Evolutionary conservation across 257 asterid species (phyloP).

Genomic region (Orobanche coerulescens): DNA sequence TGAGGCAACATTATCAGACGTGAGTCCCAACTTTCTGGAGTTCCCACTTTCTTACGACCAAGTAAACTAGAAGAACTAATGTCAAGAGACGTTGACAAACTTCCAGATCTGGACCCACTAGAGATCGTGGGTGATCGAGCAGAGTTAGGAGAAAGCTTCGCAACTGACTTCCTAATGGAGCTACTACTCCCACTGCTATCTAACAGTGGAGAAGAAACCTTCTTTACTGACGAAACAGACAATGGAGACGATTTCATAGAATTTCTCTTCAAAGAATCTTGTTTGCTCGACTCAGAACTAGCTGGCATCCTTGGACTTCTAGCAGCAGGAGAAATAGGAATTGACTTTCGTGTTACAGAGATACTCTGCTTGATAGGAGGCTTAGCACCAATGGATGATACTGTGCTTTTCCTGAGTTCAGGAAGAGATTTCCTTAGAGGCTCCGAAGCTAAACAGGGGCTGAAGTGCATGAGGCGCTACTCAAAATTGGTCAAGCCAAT

Average conservation of each 20-base stretch:
- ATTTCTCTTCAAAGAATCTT: slow-evolving; percentile 39
- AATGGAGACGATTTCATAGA: slow-evolving; percentile 44
- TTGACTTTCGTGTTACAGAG: slow-evolving; percentile 46
- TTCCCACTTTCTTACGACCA: slow-evolving; percentile 58
- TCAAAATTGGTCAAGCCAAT: slow-evolving; percentile 53
- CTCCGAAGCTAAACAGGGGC: slow-evolving; percentile 46
- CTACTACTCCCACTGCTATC: slow-evolving; percentile 64
- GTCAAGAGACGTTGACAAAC: slow-evolving; percentile 41
- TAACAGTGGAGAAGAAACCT: slow-evolving; percentile 53
- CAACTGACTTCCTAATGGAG: slow-evolving; percentile 42
- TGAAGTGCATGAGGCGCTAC: slow-evolving; percentile 57
- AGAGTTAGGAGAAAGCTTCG: no score
- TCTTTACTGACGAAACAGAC: slow-evolving; percentile 47
- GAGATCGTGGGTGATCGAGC: slow-evolving; percentile 52
- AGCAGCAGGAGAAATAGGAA: slow-evolving; percentile 56
- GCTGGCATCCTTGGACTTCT: slow-evolving; percentile 59
- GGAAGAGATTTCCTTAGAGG: slow-evolving; percentile 74
- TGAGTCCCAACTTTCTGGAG: slow-evolving; percentile 81
- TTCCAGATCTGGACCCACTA: slow-evolving; percentile 58
- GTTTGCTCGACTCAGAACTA: slow-evolving; percentile 52
- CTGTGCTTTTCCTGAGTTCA: slow-evolving; percentile 52
- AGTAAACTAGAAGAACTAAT: slow-evolving; percentile 41
- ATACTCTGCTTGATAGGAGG: slow-evolving; percentile 36
- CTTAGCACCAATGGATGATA: slow-evolving; percentile 42
- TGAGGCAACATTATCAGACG: slow-evolving; percentile 92